Base-by-base conservation (phyloP, 2,329 filamentous ascomycete species). In the Phialophora macrospora region DNA sequence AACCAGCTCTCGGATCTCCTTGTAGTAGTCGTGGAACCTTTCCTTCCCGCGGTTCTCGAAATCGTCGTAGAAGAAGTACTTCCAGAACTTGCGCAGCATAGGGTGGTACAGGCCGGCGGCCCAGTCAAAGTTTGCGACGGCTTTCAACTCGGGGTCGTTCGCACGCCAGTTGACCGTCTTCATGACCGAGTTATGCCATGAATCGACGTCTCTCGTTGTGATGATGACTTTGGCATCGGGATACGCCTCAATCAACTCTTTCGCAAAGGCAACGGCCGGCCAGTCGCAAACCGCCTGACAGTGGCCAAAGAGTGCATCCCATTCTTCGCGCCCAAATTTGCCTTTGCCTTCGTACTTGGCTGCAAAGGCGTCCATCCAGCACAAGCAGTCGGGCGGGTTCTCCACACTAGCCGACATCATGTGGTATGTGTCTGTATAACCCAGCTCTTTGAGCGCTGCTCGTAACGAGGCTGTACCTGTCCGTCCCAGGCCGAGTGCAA, bases 201-300 rank as follows among this genome's bases (percentile, higher is more conserved):
- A 84, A 75, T 90, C 82, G 44, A 90, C 85, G 64, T 90, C 86
- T 54, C 88, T 84, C 64, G 84, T 88, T 14, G 87, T 89, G 68
- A 91, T 80, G 56, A 92, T 83, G 61, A 91, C 85, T 77, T 91
- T 91, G 64, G 89, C 89, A 62, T 90, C 86, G 1, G 89, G 89
- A 74, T 91, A 91, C 17, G 87, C 87, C 73, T 88, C 85, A 68
- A 90, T 88, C 67, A 91, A 81, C 75, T 91, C 88, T 75, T 87
- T 84, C 60, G 86, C 86, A 72, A 91, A 91, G 51, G 86, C 85
- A 52, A 87, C 85, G 26, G 86, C 85, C 8, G 88, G 88, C 85
- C 85, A 88, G 80, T 90, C 88, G 76, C 86, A 89, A 20, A 90
- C 86, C 51, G 87, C 77, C 72, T 81, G 86, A 74, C 86, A 87